Conservation (phyloP, 805 yeast species). For the Wickerhamomyces hampshirensis region DNA sequence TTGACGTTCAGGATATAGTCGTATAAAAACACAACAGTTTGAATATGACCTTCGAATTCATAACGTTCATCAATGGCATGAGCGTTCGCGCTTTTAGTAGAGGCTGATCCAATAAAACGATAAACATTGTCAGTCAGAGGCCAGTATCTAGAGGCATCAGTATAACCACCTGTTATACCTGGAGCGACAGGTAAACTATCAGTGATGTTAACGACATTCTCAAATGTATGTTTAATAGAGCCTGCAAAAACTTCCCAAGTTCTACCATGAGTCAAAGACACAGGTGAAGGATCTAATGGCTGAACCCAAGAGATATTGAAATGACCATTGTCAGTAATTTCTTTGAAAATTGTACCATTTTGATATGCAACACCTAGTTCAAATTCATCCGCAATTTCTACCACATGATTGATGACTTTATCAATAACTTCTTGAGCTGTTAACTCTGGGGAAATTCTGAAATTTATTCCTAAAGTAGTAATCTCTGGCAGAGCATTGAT, state of each 20-base stretch:
- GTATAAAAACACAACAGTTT: constrained; percentile 51
- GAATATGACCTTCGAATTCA: constrained; percentile 53
- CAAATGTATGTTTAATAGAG: constrained; percentile 47
- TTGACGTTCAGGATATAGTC: constrained; percentile 31
- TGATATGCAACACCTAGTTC: constrained; percentile 28
- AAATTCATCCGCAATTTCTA: constrained; percentile 8
- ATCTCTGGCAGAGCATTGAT: constrained; percentile 70
- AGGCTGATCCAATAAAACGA: constrained; percentile 34
- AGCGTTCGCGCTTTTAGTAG: constrained; percentile 20
- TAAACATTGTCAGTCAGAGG: constrained; percentile 47
- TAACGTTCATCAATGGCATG: constrained; percentile 67
- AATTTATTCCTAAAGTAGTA: constrained; percentile 49
- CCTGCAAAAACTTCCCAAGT: constrained; percentile 56
- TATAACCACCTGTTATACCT: constrained; percentile 51
- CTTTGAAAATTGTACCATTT: constrained; percentile 5
- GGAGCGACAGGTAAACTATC: constrained; percentile 34
- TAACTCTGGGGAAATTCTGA: constrained; percentile 55
- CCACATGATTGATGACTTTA: constrained; percentile 32
- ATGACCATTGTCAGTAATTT: constrained; percentile 40
- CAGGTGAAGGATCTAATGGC: constrained; percentile 46
- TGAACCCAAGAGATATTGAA: constrained; percentile 36
- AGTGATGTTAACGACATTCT: constrained; percentile 36
- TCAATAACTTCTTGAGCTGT: constrained; percentile 34
- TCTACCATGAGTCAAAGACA: constrained; percentile 39
- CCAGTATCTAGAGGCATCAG: constrained; percentile 61